Base-by-base conservation (phyloP, 208 protist genomes). In the Acanthamoeba sp. region DNA sequence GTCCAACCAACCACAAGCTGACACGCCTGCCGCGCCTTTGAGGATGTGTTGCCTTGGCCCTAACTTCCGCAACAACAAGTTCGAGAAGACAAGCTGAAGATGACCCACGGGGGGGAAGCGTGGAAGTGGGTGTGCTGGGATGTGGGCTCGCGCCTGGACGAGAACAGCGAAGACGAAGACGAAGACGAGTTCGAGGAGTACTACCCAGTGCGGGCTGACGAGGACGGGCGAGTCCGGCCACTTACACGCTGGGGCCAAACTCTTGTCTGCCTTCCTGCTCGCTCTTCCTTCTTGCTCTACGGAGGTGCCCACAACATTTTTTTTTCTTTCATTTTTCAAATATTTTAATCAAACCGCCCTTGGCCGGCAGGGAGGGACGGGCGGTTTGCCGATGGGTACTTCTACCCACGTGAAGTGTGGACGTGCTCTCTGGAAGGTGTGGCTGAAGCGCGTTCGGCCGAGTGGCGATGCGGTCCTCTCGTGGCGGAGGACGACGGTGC, bases 391-490 rank as follows among this genome's bases (percentile, higher is more conserved):
- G 69, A 78, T 22, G 69, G 69, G 20, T 78, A 78, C 69, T 0
- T 42, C 34, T 78, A 78, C 69, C 69, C 69, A 1, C 27, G 32
- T 32, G 69, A 78, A 40, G 69, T 78, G 69, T 78, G 69, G 69
- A 42, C 29, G 27, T 78, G 69, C 69, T 14, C n/a, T 7, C 34
- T 78, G 0, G 14, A 22, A 32, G 32, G 69, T 2, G 66, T 12
- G 24, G 29, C 16, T 14, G 69, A 38, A 22, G 69, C 12, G 20
- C 34, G 32, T 10, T 36, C 69, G 16, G 12, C 24, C 38, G 69
- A 78, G 34, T 78, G 69, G 69, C 29, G 32, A 1, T 73, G 64
- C 14, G 29, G 27, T 12, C 64, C 64, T 29, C 64, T 78, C 34
- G 69, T 32, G 16, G 69, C 10, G 7, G 6, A 16, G 10, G 29